phyloP scores from a whole-genome alignment of 73 alveolate genomes.

The Paramecium biaurelia region DNA sequence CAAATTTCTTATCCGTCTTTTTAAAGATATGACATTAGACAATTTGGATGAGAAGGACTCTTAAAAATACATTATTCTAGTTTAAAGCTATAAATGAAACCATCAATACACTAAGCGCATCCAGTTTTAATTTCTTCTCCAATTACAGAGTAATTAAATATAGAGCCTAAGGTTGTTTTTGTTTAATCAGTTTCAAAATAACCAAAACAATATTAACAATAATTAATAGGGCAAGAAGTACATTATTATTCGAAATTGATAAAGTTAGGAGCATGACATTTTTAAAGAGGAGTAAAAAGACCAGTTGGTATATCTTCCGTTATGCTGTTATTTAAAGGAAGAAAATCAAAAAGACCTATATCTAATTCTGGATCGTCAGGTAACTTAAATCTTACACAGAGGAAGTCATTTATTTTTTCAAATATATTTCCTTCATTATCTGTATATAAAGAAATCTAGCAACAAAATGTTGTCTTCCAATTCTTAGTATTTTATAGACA shows the following conservation, averaged over 20 bases:
- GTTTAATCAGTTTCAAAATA: background rate
- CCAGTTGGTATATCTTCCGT: too few species aligned
- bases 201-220: background rate
- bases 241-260: background rate
- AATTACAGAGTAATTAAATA: too few species aligned
- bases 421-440: background rate
- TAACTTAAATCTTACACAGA: too few species aligned
- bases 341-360: background rate
- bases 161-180: background rate
- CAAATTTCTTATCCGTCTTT: background rate
- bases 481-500: background rate
- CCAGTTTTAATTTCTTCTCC: background rate
- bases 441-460: background rate
- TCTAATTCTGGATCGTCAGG: background rate
- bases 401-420: too few species aligned
- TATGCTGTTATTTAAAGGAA: too few species aligned
- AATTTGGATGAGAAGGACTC: background rate
- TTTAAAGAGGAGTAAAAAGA: too few species aligned
- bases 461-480: background rate
- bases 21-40: background rate
- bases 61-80: background rate
- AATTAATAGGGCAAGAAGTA: background rate
- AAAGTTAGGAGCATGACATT: background rate
- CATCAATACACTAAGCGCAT: background rate
- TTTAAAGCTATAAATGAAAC: background rate